Evolutionary conservation across 2,329 filamentous ascomycete species (phyloP).

Genomic region (Venturia oleaginea): DNA sequence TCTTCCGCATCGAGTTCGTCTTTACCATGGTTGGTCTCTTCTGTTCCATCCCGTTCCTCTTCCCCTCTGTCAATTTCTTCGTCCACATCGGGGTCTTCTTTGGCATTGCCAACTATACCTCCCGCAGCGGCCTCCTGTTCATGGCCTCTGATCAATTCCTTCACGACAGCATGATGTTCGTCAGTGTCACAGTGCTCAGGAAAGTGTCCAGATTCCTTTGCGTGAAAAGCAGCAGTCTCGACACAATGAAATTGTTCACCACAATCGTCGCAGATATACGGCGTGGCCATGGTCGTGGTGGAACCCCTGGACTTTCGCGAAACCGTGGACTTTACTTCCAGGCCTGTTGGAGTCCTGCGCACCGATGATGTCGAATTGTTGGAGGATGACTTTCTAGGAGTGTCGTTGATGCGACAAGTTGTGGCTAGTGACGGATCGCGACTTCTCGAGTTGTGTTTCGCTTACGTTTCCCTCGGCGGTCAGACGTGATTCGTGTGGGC

Average conservation of each 20-base stretch:
- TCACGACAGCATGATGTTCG: not conserved
- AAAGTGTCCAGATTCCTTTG: not conserved
- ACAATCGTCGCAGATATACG: not conserved
- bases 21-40: not conserved
- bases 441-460: not conserved
- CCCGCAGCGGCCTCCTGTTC: not conserved
- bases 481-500: not conserved
- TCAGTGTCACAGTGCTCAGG: not conserved
- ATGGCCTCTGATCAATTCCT: not conserved
- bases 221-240: not conserved
- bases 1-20: not conserved
- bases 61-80: not conserved
- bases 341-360: not conserved
- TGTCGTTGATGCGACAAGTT: not conserved
- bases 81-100: not conserved
- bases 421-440: not conserved
- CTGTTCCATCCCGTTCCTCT: not conserved
- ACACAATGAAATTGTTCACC: not conserved
- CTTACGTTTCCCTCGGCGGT: not conserved
- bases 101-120: not conserved
- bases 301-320: not conserved
- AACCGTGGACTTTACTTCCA: not conserved
- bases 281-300: not conserved
- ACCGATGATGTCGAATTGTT: not conserved
- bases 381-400: not conserved